Base-by-base conservation (phyloP, 2,329 filamentous ascomycete species). In the Ustulina deusta region DNA sequence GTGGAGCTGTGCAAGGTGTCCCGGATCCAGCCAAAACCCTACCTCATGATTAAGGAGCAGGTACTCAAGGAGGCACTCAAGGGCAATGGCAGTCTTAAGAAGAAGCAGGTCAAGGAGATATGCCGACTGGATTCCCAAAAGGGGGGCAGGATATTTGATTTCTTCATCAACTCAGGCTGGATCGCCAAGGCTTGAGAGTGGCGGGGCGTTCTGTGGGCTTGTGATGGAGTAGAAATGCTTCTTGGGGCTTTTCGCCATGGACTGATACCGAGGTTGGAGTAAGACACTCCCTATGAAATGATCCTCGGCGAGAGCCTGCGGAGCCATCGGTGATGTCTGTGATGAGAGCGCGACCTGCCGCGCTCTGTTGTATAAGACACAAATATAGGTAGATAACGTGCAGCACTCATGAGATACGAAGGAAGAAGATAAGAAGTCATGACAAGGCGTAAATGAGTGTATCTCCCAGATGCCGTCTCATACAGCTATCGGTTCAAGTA, bases 81-180 rank as follows among this genome's bases (percentile, higher is more conserved):
- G 81, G 90, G 90, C 66, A 95, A 96, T 66, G 96, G 96, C 0
- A 88, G 86, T 13, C 82, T 99, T 7, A 98, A 97, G 84, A 97
- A 96, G 86, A 98, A 97, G 81, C 91, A 95, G 73, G 94, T 94
- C 1, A 92, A 91, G 77, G 92, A 97, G 76, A 90, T 98, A 29
- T 94, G 92, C 77, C 81, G 90, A 78, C 87, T 98, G 60, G 95
- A 98, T 76, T 88, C 89, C 10, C 91, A 92, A 71, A 98, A 97
- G 79, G 91, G 92, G 0, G 90, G 91, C 20, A 87, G 93, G 72
- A 89, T 98, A 65, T 97, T 95, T 80, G 96, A 98, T 79, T 98
- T 97, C 78, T 94, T 97, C 82, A 92, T 97, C 70, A 93, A 94
- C 77, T 90, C 90, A 63, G 96, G 95, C 2, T 98, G 95, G 94